Evolutionary conservation across 345 rosid species (phyloP), one percentile per base, ranked within the genome.

Genomic region (Heritiera fomes): DNA sequence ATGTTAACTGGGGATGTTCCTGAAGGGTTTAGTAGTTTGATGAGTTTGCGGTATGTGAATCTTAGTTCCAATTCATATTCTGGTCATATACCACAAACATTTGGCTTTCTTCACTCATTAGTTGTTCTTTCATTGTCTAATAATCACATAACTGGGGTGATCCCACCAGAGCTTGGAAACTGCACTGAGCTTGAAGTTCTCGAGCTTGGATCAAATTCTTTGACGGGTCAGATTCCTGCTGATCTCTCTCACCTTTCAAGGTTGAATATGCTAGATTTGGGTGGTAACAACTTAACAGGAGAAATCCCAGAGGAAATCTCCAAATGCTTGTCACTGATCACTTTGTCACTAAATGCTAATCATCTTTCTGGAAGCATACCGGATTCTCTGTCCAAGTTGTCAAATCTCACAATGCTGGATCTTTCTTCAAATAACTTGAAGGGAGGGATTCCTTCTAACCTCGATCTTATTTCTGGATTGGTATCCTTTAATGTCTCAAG

Each of bases 21-120:
- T 76, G 98, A 92, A 88, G 98, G 98, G 18, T 88, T 96, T 71
- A 92, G 98, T 84, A 96, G 97, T 81, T 88, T 96, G 84, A 82
- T 82, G 88, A 85, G 92, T 82, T 82, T 94, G 83, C 87, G 78
- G 64, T 88, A 87, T 78, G 79, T 92, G 77, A 94, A 93, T 83
- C 92, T 96, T 45, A 91, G 90, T 70, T 86, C 84, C 73, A 96
- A 96, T 83, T 82, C 81, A 5, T 89, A 93, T 72, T 83, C 90
- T 0, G 97, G 99, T 77, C 82, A 85, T 68, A 87, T 94, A 58
- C 97, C 97, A 0, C 72, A 81, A 14, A 91, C 97, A 28, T 91
- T 89, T 50, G 95, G 97, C 43, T 94, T 89, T 85, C 92, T 96
- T 15, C 84, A 82, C 80, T 85, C 95, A 15, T 73, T 94, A 78